Conservation (phyloP, 228 moss, liverwort and hornwort species). For the Sphagnum fallax region DNA sequence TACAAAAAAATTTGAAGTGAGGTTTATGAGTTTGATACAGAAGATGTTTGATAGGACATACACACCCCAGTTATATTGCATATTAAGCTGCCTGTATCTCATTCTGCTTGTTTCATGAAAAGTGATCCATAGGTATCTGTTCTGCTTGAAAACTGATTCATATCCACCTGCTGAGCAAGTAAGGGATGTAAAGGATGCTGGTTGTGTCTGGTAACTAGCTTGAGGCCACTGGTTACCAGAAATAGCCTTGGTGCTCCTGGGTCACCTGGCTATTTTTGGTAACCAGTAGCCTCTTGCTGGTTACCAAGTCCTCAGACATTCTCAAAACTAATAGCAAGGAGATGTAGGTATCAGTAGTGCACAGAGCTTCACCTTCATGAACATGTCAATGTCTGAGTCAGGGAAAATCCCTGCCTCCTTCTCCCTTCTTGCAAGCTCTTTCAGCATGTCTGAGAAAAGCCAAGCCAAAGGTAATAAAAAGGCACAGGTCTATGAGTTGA, state of each 20-base stretch:
- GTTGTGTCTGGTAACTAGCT: background rate
- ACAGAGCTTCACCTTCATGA: slow-evolving; percentile 29
- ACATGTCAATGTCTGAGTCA: slow-evolving; percentile 51
- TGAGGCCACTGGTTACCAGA: slow-evolving; percentile 14
- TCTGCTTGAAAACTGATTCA: background rate
- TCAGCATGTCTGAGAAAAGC: slow-evolving; percentile 36
- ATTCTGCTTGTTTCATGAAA: no score
- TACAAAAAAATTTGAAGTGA: background rate
- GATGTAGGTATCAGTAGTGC: background rate
- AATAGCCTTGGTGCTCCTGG: no score
- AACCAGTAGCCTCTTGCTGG: no score
- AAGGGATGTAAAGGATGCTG: no score
- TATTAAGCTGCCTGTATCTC: no score
- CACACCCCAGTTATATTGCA: no score
- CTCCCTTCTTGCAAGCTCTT: slow-evolving; percentile 51
- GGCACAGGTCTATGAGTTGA: no score
- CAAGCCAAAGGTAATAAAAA: background rate
- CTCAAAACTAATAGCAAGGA: background rate
- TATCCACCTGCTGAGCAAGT: background rate
- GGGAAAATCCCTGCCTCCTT: slow-evolving; percentile 53
- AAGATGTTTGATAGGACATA: no score
- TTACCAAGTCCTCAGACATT: background rate
- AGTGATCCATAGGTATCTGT: no score
- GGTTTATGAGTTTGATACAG: no score
- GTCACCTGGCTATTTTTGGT: no score